Evolutionary conservation across 1,139 yeast genomes (phyloP), one percentile per base, ranked within the genome.

Genomic region (Barnettozyma hawaiiensis): DNA sequence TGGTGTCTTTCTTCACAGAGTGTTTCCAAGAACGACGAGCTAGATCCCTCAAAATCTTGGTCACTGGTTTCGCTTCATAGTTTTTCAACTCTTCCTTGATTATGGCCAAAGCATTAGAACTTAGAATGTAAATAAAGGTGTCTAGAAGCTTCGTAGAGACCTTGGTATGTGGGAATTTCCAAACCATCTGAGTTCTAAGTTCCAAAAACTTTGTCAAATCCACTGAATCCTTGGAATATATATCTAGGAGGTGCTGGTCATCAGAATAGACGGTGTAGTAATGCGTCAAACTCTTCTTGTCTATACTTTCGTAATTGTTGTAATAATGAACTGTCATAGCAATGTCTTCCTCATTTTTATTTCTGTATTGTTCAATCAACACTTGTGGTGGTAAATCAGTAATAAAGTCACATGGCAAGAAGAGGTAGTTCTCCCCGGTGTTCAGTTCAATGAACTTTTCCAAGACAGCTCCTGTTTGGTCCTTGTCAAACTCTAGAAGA

Each of bases 11-110:
- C n/a, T 62, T 58, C 8, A 59, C 57, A 0, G 83, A 70, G 60
- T 89, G 96, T 55, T 75, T 76, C 98, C 98, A 92, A 3, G 96
- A 82, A 53, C 95, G 76, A 62, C 97, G 76, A 3, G 95, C 94
- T 47, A 92, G 64, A 58, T 89, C 96, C 55, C 97, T 77, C 26
- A 87, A 75, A 26, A 90, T 71, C 59, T 86, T 85, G 27, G 77
- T 73, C 43, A 85, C 66, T 7, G 89, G 71, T 52, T 81, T 66
- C 44, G 61, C 65, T 50, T 63, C 54, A 43, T 57, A 46, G 51
- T 60, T 58, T 41, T 55, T 44, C 24, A 58, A 44, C 45, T 64
- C 51, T 47, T 51, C 42, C 50, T 55, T 44, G 8, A 78, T 55
- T 12, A 76, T 59, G 5, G 65, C 60, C 37, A 78, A 65, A 10